A percentile compares a stretch with the other conserved stretches of the same genome.
Evolutionary conservation across 805 yeast genomes (phyloP).

Genomic region (Barnettozyma siamensis): DNA sequence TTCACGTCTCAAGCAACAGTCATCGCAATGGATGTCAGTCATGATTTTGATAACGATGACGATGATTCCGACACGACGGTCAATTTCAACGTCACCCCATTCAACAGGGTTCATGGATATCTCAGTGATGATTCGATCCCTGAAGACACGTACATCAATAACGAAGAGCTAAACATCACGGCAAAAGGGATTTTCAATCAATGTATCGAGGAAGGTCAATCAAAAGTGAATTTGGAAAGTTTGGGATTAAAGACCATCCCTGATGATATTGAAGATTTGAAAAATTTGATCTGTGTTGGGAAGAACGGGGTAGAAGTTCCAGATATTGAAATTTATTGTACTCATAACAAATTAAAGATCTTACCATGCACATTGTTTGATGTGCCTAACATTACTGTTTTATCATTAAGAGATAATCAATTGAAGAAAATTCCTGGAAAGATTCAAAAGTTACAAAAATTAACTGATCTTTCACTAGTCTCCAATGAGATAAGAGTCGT

Average conservation of each 20-base stretch:
- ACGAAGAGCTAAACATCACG: slow-evolving; percentile 12
- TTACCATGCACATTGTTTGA: slow-evolving; percentile 48
- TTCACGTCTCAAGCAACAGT: slow-evolving; percentile 23
- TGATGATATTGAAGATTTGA: slow-evolving; percentile 51
- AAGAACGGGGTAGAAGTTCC: slow-evolving; percentile 31
- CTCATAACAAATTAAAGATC: slow-evolving; percentile 42
- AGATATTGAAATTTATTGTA: slow-evolving; percentile 41
- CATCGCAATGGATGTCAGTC: slow-evolving; percentile 5
- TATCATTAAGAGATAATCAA: slow-evolving; percentile 47
- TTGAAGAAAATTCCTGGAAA: slow-evolving; percentile 42
- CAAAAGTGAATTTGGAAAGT: slow-evolving; percentile 42
- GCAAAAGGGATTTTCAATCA: slow-evolving; percentile 39
- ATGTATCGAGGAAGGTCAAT: slow-evolving; percentile 42
- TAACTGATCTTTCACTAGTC: slow-evolving; percentile 48
- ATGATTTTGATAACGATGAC: slow-evolving; percentile 9
- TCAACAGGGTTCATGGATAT: slow-evolving; percentile 21
- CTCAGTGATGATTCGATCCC: slow-evolving; percentile 18
- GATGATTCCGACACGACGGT: slow-evolving; percentile 16
- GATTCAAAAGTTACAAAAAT: slow-evolving; percentile 34
- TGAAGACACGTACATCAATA: slow-evolving; percentile 14
- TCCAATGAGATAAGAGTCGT: slow-evolving; percentile 45
- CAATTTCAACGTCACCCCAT: slow-evolving; percentile 21
- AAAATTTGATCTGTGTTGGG: slow-evolving; percentile 44
- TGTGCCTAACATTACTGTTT: slow-evolving; percentile 42
- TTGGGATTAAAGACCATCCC: slow-evolving; percentile 46